These are phyloP conservation scores for Coemansia sp. DNA, from an alignment of 192 early-diverging fungal species.

Conservation along the genomic window DNA sequence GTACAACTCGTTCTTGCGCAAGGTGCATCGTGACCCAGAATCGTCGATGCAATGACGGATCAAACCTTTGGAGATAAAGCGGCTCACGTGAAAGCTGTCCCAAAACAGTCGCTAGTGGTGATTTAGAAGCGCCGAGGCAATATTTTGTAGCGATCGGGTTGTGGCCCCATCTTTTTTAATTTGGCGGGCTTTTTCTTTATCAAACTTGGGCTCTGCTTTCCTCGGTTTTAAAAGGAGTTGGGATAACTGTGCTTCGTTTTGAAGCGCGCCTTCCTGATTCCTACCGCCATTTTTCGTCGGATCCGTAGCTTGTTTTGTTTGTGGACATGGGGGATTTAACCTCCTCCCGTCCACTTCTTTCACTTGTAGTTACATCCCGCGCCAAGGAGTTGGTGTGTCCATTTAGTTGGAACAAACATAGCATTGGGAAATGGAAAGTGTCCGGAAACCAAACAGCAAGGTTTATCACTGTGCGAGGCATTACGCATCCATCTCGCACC, in stretches of 20 bases:
- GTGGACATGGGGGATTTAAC: not conserved
- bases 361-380: slow-evolving; percentile 38
- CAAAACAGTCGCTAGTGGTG: slow-evolving; percentile 14
- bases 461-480: slow-evolving; percentile 36
- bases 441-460: slow-evolving; percentile 35
- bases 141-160: not conserved
- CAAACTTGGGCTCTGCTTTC: slow-evolving; percentile 5
- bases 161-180: not conserved
- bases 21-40: slow-evolving; percentile 70
- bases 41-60: slow-evolving; percentile 14
- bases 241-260: slow-evolving; percentile 28
- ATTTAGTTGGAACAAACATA: not conserved
- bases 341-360: not conserved
- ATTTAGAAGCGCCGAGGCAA: not conserved
- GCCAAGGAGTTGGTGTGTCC: slow-evolving; percentile 47
- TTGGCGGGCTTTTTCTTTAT: too few relatives aligned
- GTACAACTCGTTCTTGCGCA: slow-evolving; percentile 75
- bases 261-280: slow-evolving; percentile 15
- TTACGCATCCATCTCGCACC: slow-evolving; percentile 5
- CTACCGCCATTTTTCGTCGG: slow-evolving; percentile 16
- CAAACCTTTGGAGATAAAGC: not conserved
- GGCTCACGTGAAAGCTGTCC: slow-evolving; percentile 27
- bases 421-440: not conserved
- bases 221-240: slow-evolving; percentile 6
- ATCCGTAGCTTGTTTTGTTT: slow-evolving; percentile 30